These are phyloP conservation scores for Phaeosphaeriaceae sp. DNA, from an alignment of 2,329 filamentous ascomycete species.

Conservation along the genomic window DNA sequence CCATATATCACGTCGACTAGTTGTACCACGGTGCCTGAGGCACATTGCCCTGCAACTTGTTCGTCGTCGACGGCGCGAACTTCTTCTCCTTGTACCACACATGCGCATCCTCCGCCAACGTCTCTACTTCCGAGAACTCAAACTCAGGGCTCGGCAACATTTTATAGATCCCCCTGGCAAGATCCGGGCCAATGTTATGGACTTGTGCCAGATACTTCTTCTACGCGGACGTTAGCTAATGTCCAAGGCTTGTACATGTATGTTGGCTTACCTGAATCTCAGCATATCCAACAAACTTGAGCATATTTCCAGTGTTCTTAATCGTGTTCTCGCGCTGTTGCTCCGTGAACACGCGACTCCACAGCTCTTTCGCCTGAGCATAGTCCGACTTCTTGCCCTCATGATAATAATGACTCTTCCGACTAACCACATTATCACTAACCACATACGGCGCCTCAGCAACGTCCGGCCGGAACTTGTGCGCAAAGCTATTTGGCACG, in stretches of 20 bases:
- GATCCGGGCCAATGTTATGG: conserved; percentile 58
- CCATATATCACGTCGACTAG: no score
- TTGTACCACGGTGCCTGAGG: conserved; percentile 27
- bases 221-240: conserved; percentile 15
- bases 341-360: conserved; percentile 57
- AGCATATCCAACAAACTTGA: conserved; percentile 53
- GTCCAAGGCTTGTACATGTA: neutral
- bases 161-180: conserved; percentile 57
- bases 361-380: conserved; percentile 59
- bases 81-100: conserved; percentile 56
- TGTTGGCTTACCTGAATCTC: conserved; percentile 49
- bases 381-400: conserved; percentile 62
- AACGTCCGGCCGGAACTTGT: conserved; percentile 60
- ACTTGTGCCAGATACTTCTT: conserved; percentile 62
- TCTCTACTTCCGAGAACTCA: conserved; percentile 55
- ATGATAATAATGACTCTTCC: conserved; percentile 63
- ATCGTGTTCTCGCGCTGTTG: conserved; percentile 55
- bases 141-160: conserved; percentile 55
- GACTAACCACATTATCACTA: conserved; percentile 57
- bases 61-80: conserved; percentile 51
- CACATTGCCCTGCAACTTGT: conserved; percentile 50
- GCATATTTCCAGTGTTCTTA: conserved; percentile 57
- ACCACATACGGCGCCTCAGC: conserved; percentile 60
- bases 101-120: conserved; percentile 54
- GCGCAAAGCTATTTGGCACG: conserved; percentile 58